Evolutionary conservation across 768 basidiomycete species (phyloP).

Genomic region (Basidioascus undulatus): DNA sequence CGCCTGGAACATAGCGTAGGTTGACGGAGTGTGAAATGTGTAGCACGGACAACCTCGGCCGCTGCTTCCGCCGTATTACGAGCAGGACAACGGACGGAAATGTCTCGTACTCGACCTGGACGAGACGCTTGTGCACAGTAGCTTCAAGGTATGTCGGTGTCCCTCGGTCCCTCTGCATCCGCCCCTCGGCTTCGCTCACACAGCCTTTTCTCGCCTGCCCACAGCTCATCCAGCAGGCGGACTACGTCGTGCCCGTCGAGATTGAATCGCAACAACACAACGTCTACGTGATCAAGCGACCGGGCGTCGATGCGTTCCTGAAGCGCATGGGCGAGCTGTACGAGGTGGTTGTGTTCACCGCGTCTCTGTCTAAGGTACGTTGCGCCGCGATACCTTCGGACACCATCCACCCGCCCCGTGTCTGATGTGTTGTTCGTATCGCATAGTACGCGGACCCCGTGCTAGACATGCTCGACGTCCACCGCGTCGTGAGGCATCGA

Average conservation of each 20-base stretch:
- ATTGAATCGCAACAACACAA: slow-evolving; percentile 98
- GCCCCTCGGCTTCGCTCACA: background rate
- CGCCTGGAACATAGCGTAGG: background rate
- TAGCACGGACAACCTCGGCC: slow-evolving; percentile 74
- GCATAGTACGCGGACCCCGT: slow-evolving; percentile 94
- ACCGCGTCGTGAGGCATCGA: slow-evolving; percentile 77
- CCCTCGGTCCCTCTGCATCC: background rate
- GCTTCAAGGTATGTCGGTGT: slow-evolving; percentile 60
- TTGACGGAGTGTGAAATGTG: background rate
- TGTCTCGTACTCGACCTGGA: slow-evolving; percentile 92
- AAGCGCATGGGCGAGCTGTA: slow-evolving; percentile 97
- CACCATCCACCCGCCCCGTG: background rate
- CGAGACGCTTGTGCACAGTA: slow-evolving; percentile 88
- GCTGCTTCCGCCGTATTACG: slow-evolving; percentile 58
- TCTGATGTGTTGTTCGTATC: background rate
- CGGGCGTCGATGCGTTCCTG: slow-evolving; percentile 85
- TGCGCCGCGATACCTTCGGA: background rate
- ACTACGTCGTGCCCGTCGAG: slow-evolving; percentile 96
- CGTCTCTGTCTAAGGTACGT: slow-evolving; percentile 81
- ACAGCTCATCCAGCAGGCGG: slow-evolving; percentile 77
- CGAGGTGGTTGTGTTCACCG: slow-evolving; percentile 94
- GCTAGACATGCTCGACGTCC: slow-evolving; percentile 80
- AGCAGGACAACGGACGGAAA: slow-evolving; percentile 66
- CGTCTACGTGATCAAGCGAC: slow-evolving; percentile 95
- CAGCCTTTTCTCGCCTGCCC: background rate